Evolutionary conservation across 1,284 basidiomycete genomes (phyloP).

Genomic region (Leccinum solheimii): DNA sequence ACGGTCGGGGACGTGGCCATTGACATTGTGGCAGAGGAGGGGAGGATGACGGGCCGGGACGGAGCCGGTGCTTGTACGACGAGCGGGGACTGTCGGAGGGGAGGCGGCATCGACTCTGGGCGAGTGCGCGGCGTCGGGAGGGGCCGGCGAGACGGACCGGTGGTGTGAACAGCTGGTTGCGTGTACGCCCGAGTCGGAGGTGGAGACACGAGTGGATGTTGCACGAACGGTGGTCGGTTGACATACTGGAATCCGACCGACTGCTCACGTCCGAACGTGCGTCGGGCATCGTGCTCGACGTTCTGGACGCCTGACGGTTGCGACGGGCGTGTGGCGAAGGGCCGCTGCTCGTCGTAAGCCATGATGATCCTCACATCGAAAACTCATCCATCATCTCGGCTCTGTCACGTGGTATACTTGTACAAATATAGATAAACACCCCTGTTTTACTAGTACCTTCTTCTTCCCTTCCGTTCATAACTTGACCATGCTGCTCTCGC

Average conservation of each 20-base stretch:
- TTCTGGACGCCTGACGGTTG: constrained; percentile 8
- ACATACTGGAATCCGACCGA: constrained; percentile 25
- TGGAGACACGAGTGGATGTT: constrained; percentile 5
- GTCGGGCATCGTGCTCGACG: constrained; percentile 13
- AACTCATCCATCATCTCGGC: neutral
- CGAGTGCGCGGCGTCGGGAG: constrained; percentile 33
- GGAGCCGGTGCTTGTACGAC: constrained; percentile 34
- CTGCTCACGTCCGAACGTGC: constrained; percentile 13
- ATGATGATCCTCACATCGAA: constrained; percentile 17
- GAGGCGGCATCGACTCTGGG: constrained; percentile 34
- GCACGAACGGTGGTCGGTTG: constrained; percentile 3
- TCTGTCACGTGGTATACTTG: constrained; percentile 18
- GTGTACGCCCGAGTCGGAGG: constrained; percentile 5
- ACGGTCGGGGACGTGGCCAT: constrained; percentile 20
- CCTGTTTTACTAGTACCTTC: constrained; percentile 11
- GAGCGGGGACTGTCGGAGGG: constrained; percentile 23
- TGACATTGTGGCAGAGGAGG: constrained; percentile 15
- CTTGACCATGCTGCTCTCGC: constrained; percentile 36
- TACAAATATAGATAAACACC: constrained; percentile 27
- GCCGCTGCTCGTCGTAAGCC: constrained; percentile 26
- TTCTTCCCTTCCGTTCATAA: neutral
- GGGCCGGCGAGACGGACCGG: constrained; percentile 29
- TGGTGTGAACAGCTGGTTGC: constrained; percentile 8
- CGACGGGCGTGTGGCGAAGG: constrained; percentile 6
- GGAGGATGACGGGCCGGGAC: constrained; percentile 32